Evolutionary conservation across 225 moss, liverwort and hornwort genomes (phyloP), one percentile per base, ranked within the genome.

Genomic region (Climacium dendroides): DNA sequence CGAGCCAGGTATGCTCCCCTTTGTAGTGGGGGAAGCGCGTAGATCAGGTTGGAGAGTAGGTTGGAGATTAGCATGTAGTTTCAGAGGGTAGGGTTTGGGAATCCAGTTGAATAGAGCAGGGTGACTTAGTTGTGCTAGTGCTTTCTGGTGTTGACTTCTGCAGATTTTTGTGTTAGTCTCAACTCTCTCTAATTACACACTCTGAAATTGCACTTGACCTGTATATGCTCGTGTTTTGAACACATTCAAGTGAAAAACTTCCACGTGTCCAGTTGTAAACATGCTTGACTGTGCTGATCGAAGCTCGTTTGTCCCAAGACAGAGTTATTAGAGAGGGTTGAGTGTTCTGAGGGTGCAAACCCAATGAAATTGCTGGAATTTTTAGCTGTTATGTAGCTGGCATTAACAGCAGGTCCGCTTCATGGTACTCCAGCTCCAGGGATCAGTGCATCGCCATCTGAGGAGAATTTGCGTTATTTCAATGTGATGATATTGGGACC

Each of bases 401-500:
- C 58, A 37, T 69, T 88, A 39, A 83, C 83, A 77, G 78, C 59
- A 52, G 34, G 19, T 75, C 12, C 82, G 66, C 26, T 80, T 75
- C 66, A 62, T 90, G 84, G 22, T 32, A 64, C 75, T 85, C 73
- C 95, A 97, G 97, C 98, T 78, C 98, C 96, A 39, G 98, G 98
- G 60, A 98, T 98, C 84, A 98, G 97, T 90, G 97, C 98, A 57
- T 98, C 98, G 35, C 98, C 97, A 41, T 98, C 96, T 3, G 98
- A 98, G 91, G 97, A 98, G 83, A 98, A 98, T 88, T 86, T 97
- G 87, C 98, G 97, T 34, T 98, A 97, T 78, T 98, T 98, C 90
- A 98, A 98, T 95, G 98, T 98, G 62, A 98, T 97, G 98, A 98
- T 98, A 72, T 67, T 98, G 89, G 98, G 97, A 37, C 98, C 97